These are phyloP conservation scores for Tylopilus cervinicoccineus DNA, from an alignment of 768 basidiomycete species.

Conservation along the genomic window DNA sequence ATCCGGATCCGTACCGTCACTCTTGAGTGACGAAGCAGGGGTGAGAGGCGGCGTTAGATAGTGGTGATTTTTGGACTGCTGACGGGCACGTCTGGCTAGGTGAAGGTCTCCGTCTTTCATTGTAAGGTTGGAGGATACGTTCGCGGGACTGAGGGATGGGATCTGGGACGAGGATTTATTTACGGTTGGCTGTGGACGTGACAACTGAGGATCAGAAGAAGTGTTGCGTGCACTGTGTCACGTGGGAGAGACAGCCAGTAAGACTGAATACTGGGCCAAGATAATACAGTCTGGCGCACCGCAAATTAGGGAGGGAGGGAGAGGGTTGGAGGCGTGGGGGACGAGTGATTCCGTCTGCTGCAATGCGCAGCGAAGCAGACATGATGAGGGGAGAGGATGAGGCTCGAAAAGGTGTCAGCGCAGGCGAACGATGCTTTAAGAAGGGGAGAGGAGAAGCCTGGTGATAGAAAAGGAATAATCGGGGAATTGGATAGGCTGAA, in stretches of 20 bases:
- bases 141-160: constrained; percentile 12
- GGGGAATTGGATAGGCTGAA: constrained; percentile 29
- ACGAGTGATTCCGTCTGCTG: constrained; percentile 24
- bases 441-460: constrained; percentile 29
- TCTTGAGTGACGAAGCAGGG: constrained; percentile 53
- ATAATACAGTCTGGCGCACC: constrained; percentile 35
- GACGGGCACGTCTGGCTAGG: constrained; percentile 15
- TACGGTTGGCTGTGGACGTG: constrained; percentile 22
- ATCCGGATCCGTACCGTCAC: constrained; percentile 34
- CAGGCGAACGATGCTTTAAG: constrained; percentile 29
- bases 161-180: constrained; percentile 20
- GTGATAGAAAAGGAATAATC: constrained; percentile 33
- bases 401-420: constrained; percentile 29
- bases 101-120: constrained; percentile 19
- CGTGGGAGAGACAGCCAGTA: constrained; percentile 18
- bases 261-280: background rate
- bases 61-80: constrained; percentile 27
- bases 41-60: constrained; percentile 69
- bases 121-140: constrained; percentile 6
- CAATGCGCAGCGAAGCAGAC: constrained; percentile 22
- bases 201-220: constrained; percentile 27
- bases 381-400: constrained; percentile 27
- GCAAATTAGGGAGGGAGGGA: constrained; percentile 68
- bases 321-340: constrained; percentile 57
- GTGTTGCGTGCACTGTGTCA: constrained; percentile 22